phyloP scores from a whole-genome alignment of 768 basidiomycete genomes.

The Piloderma croceum region DNA sequence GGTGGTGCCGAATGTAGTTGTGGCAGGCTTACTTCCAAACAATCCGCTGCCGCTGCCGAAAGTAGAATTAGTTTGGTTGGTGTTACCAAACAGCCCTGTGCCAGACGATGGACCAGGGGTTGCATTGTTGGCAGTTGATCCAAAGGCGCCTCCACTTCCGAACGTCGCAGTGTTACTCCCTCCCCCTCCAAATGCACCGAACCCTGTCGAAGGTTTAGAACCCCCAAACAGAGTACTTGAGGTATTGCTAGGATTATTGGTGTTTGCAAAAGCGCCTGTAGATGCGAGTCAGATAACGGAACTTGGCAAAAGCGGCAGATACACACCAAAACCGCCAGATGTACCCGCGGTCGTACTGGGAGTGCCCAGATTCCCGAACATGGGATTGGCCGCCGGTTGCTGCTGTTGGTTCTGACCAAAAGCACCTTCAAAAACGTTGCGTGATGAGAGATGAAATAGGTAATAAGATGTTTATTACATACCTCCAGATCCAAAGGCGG shows the following conservation, averaged over 20 bases:
- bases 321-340: constrained; percentile 41
- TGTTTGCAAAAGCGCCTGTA: constrained; percentile 41
- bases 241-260: constrained; percentile 31
- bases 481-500: constrained; percentile 55
- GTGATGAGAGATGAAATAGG: constrained; percentile 12
- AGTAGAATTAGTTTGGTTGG: constrained; percentile 25
- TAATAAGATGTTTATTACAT: constrained; percentile 29
- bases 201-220: constrained; percentile 66
- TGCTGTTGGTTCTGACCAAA: constrained; percentile 53
- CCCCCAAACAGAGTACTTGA: constrained; percentile 53
- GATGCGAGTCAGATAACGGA: constrained; percentile 12
- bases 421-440: constrained; percentile 47
- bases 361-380: constrained; percentile 64
- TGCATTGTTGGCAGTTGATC: constrained; percentile 22
- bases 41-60: constrained; percentile 45
- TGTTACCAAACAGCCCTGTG: constrained; percentile 29
- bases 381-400: constrained; percentile 65
- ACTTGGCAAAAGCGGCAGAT: constrained; percentile 13
- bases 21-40: constrained; percentile 53
- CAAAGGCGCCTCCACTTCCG: constrained; percentile 43
- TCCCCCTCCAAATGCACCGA: constrained; percentile 70
- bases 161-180: constrained; percentile 48
- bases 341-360: constrained; percentile 25
- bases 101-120: constrained; percentile 24
- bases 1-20: constrained; percentile 40